Conservation (phyloP, 495 filamentous ascomycete genomes). For the Penicillium simplicissimum region DNA sequence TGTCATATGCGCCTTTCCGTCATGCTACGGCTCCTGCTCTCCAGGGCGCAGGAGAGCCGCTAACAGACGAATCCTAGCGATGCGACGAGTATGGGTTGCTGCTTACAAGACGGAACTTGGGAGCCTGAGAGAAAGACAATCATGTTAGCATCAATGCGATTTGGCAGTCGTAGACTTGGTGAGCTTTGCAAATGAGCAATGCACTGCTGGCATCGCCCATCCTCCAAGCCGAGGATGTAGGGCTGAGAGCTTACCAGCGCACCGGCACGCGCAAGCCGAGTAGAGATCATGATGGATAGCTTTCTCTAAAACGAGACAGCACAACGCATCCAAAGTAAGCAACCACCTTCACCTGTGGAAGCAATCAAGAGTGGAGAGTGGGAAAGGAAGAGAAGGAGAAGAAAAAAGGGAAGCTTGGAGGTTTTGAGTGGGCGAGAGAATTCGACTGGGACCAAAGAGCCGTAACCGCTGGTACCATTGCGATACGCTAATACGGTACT, state of each 20-base stretch:
- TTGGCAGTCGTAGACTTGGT: not conserved
- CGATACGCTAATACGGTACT: conserved; percentile 40
- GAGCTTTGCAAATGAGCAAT: not conserved
- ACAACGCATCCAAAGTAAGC: conserved; percentile 44
- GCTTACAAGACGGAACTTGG: conserved; percentile 59
- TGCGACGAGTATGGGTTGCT: conserved; percentile 1
- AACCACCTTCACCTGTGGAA: conserved; percentile 48
- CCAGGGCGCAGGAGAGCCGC: not conserved
- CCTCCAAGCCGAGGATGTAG: conserved; percentile 13
- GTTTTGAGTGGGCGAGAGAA: conserved; percentile 44
- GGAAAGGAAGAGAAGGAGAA: conserved; percentile 33
- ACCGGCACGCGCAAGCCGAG: conserved; percentile 57
- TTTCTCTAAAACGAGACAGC: conserved; percentile 29
- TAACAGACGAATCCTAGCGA: not conserved
- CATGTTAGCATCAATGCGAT: conserved; percentile 29
- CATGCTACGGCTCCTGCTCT: not conserved
- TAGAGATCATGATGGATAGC: conserved; percentile 55
- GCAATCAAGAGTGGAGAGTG: conserved; percentile 41
- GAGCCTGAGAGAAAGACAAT: conserved; percentile 32
- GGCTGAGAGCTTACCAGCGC: conserved; percentile 51
- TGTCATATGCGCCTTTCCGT: conserved; percentile 5
- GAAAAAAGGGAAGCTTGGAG: conserved; percentile 48
- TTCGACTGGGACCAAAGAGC: conserved; percentile 45
- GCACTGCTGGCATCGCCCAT: conserved; percentile 7
- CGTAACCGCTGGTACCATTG: conserved; percentile 47